A percentile compares a stretch with the other conserved stretches of the same genome.
Evolutionary conservation across 371 early-diverging fungal species (phyloP).

Genomic region (Circinella umbellata): DNA sequence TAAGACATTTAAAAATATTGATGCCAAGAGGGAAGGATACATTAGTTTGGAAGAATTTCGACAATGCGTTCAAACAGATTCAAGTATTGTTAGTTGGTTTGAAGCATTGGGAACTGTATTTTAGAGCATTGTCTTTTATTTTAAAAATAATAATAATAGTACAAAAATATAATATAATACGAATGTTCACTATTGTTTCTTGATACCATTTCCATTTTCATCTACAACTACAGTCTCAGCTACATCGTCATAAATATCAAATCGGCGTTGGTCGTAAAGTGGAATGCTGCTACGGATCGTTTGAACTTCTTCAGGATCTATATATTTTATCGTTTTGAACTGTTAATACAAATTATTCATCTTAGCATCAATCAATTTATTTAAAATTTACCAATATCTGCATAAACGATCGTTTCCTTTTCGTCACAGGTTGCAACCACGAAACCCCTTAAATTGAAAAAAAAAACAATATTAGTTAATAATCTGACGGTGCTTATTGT

Average conservation of each 20-base stretch:
- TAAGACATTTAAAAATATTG: slow-evolving; percentile 75
- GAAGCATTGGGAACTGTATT: slow-evolving; percentile 77
- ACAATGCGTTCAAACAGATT: slow-evolving; percentile 69
- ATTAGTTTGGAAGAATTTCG: slow-evolving; percentile 83
- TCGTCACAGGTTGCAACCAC: slow-evolving; percentile 77
- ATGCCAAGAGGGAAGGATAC: slow-evolving; percentile 63
- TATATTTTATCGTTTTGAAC: background rate
- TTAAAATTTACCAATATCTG: slow-evolving; percentile 66
- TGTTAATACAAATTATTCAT: background rate
- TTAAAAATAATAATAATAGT: background rate
- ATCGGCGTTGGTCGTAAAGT: slow-evolving; percentile 79
- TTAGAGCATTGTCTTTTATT: slow-evolving; percentile 27
- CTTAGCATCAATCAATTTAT: background rate
- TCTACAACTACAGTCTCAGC: slow-evolving; percentile 32
- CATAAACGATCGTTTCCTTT: slow-evolving; percentile 84
- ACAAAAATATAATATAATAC: background rate
- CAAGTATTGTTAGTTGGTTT: slow-evolving; percentile 73
- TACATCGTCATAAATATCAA: slow-evolving; percentile 83
- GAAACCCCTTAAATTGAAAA: slow-evolving; percentile 48
- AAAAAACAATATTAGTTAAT: background rate
- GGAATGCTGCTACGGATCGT: slow-evolving; percentile 77
- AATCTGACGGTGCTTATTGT: background rate
- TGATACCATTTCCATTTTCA: slow-evolving; percentile 33
- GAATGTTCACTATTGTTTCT: slow-evolving; percentile 18
- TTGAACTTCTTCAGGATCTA: slow-evolving; percentile 65